Base-by-base conservation (phyloP, 352 stramenopile genomes). In the Phytophthora hibernalis region DNA sequence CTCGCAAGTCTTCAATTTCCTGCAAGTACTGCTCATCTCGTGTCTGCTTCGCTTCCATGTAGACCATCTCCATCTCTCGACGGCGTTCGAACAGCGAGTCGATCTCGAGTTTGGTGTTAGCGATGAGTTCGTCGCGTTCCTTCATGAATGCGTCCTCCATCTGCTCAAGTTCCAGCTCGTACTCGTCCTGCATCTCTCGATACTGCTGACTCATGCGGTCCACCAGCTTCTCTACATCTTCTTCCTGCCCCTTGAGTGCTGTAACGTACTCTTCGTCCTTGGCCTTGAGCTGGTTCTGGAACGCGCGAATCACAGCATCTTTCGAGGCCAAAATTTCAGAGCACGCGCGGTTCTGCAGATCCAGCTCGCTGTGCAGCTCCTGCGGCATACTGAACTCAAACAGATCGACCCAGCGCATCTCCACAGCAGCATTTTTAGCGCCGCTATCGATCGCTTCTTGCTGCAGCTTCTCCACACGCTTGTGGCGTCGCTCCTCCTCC, bases 261-360 rank as follows among this genome's bases (percentile, higher is more conserved):
- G 84, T 93, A 31, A 98, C 94, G 65, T 98, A 98, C 69, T 98
- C 90, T 74, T 98, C 95, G 60, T 98, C 95, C 61, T 98, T 98
- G 26, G 72, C 76, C 52, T 97, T 98, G 10, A 98, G 75, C 65
- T 98, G 89, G 2, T 69, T 68, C 74, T 98, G 91, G 60, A 98
- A 97, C 55, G 96, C 90, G 24, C 74, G 81, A 61, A 98, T 97
- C 6, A 98, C 69, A 0, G 65, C 68, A 62, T 97, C 89, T 73
- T 98, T 98, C 2, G 82, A 96, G 18, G 73, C 77, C 65, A 98
- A 80, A 57, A 98, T 98, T 49, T 93, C 89, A n/a, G 62, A 50
- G 62, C 95, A 98, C 18, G 90, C 79, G 16, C 66, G 70, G 30
- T 95, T 95, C 70, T 98, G 95, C 20, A 80, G 71, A 68, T 97